Evolutionary conservation across 2,329 filamentous ascomycete genomes (phyloP).

Genomic region (Sordariomycetes sp.): DNA sequence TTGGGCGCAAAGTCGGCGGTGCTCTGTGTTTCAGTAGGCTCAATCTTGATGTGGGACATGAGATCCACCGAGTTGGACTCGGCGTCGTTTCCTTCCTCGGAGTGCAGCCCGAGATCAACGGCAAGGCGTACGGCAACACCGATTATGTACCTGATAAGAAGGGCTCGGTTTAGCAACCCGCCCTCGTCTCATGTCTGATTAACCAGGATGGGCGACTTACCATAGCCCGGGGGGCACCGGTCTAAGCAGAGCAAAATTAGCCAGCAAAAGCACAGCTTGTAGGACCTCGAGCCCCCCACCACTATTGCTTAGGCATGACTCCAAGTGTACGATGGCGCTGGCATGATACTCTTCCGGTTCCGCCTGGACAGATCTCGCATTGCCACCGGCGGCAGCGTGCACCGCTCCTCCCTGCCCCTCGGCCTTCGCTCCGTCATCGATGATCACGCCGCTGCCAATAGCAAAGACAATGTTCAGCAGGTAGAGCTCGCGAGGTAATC

Average conservation of each 20-base stretch:
- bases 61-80: constrained; percentile 29
- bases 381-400: constrained; percentile 15
- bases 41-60: constrained; percentile 15
- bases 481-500: constrained; percentile 76
- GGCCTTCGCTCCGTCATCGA: constrained; percentile 50
- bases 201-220: constrained; percentile 27
- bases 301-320: constrained; percentile 73
- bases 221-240: constrained; percentile 89
- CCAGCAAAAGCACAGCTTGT: constrained; percentile 83
- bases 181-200: neutral
- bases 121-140: constrained; percentile 85
- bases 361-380: constrained; percentile 32
- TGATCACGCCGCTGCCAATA: constrained; percentile 87
- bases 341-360: constrained; percentile 96
- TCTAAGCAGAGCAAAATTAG: constrained; percentile 81
- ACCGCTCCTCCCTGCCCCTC: constrained; percentile 18
- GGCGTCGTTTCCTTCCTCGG: constrained; percentile 69
- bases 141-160: constrained; percentile 63
- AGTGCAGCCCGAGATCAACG: constrained; percentile 84
- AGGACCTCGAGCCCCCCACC: constrained; percentile 88
- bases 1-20: constrained; percentile 19
- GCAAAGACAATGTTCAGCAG: constrained; percentile 95
- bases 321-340: constrained; percentile 83
- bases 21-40: constrained; percentile 5
- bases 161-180: neutral